Evolutionary conservation across 2,329 filamentous ascomycete genomes (phyloP).

Genomic region (Beauveria sp.): DNA sequence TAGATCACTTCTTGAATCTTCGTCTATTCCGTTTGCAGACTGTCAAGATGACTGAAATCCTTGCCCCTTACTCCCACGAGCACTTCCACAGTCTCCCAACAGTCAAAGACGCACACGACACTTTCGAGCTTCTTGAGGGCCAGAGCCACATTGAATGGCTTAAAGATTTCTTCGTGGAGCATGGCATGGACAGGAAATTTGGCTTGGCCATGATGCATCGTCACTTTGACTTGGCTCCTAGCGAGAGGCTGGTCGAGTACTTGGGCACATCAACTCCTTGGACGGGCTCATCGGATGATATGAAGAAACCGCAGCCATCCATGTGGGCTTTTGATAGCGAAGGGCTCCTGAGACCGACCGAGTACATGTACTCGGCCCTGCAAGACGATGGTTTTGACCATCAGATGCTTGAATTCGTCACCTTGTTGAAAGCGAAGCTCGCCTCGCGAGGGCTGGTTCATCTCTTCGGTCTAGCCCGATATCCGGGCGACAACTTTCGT

Average conservation of each 20-base stretch:
- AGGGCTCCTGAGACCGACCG: background rate
- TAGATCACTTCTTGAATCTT: too few relatives aligned
- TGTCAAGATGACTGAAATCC: background rate
- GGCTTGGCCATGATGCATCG: slow-evolving; percentile 1
- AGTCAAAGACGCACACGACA: background rate
- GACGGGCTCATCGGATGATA: background rate
- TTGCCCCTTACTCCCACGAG: background rate
- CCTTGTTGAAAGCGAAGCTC: background rate
- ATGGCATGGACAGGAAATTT: background rate
- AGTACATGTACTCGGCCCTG: background rate
- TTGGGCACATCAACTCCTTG: slow-evolving; percentile 1
- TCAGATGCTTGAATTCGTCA: background rate
- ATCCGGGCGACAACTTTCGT: slow-evolving; percentile 5
- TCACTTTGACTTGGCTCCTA: slow-evolving; percentile 4
- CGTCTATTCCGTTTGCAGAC: too few relatives aligned
- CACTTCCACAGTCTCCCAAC: background rate
- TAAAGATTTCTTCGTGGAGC: background rate
- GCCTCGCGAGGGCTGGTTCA: background rate
- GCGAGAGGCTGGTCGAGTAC: slow-evolving; percentile 5
- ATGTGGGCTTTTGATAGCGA: background rate
- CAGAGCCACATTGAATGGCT: background rate
- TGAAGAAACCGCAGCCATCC: background rate
- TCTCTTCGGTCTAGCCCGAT: slow-evolving; percentile 1
- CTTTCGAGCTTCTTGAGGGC: background rate
- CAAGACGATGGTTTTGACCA: background rate